Evolutionary conservation across 768 basidiomycete species (phyloP), one percentile per base, ranked within the genome.

Genomic region (Guyanaporus albipodus): DNA sequence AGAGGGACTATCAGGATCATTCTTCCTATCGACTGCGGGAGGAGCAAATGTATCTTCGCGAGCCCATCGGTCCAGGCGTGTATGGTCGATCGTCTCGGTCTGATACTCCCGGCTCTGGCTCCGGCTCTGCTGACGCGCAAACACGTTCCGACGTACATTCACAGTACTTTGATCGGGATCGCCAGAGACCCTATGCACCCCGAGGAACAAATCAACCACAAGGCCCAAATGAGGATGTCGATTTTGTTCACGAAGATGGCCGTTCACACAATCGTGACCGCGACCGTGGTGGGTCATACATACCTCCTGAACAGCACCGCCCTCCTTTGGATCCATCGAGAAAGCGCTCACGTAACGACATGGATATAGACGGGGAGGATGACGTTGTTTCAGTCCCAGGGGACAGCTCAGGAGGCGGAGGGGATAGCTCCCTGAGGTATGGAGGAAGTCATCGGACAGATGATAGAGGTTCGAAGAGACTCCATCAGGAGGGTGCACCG

Each of bases 341-440:
- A 62, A 85, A 82, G 60, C 74, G 83, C 46, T 72, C 68, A 52
- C 72, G 79, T 49, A 75, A 75, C 40, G 83, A 85, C 44, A 80
- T 83, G 80, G 83, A 85, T 33, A 70, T 77, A 38, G 80, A 82
- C 45, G 77, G 67, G 37, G 76, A 76, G 23, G 70, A 75, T 68
- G 76, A 77, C 61, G 72, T 68, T 53, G 69, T 44, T 45, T 62
- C 67, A 18, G 64, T 56, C 49, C 59, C 51, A 19, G 62, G 55
- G 38, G 58, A 55, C 50, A 58, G 46, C 48, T 60, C 55, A 63
- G 61, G 54, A 52, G 59, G 50, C 41, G 58, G 62, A 31, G 61
- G 57, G 43, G 66, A 60, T 45, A 58, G 58, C 43, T 48, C 58
- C 26, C 48, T 61, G 51, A 63, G 57, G 47, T 77, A 72, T 50